Percentiles rank a stretch among this genome's conserved stretches.
These are phyloP conservation scores for Wallacemonas rigidus DNA, from an alignment of 208 protist genomes.

Conservation along the genomic window DNA sequence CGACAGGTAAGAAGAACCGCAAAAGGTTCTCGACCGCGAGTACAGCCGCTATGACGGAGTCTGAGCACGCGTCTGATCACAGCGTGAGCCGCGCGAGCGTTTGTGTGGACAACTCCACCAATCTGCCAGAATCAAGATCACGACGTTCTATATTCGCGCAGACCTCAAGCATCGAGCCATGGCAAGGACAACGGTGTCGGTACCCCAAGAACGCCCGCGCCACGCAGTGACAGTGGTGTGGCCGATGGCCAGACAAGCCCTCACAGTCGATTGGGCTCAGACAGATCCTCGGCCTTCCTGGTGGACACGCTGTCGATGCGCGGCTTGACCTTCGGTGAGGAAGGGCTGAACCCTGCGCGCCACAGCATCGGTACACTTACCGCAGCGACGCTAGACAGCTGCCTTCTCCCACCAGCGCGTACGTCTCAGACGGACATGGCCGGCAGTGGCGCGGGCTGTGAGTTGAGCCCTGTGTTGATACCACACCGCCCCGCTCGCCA, in stretches of 20 bases:
- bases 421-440: no score
- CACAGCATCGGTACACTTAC: background rate
- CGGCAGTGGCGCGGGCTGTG: no score
- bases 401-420: background rate
- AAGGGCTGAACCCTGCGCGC: no score
- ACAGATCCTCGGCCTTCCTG: background rate
- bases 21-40: background rate
- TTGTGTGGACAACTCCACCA: background rate
- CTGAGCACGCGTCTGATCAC: background rate
- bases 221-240: no score
- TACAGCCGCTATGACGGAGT: background rate
- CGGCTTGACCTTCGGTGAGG: background rate
- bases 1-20: background rate
- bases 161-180: no score
- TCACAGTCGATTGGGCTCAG: background rate
- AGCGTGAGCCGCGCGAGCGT: background rate
- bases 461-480: no score
- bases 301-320: background rate
- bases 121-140: background rate
- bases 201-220: no score
- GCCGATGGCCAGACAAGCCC: background rate
- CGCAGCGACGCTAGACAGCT: background rate
- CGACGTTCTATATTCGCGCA: background rate
- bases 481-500: no score
- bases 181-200: no score